Percentiles rank a stretch among this genome's conserved stretches.
Conservation (phyloP, 1,284 basidiomycete genomes). For the Kalmanozyma brasiliensis region DNA sequence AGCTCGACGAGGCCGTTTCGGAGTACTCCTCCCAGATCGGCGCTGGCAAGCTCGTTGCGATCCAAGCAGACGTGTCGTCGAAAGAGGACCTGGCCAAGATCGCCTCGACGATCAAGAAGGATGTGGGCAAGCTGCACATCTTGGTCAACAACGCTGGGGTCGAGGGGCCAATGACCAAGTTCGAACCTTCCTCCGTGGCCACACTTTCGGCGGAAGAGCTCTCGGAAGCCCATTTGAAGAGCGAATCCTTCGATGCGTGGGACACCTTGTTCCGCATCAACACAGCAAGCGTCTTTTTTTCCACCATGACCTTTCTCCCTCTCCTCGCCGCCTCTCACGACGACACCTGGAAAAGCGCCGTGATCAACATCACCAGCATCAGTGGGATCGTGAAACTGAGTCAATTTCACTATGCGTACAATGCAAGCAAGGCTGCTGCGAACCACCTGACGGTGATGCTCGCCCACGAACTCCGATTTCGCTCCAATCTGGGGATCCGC, state of each 20-base stretch:
- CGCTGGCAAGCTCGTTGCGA: slow-evolving; percentile 23
- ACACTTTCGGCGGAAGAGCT: slow-evolving; percentile 19
- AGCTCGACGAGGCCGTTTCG: slow-evolving; percentile 40
- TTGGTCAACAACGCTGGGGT: slow-evolving; percentile 62
- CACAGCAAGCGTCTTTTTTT: slow-evolving; percentile 49
- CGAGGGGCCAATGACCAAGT: slow-evolving; percentile 56
- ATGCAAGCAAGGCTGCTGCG: slow-evolving; percentile 57
- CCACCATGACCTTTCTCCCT: slow-evolving; percentile 59
- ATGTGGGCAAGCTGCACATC: slow-evolving; percentile 44
- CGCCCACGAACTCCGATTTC: slow-evolving; percentile 51
- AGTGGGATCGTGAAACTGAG: slow-evolving; percentile 44
- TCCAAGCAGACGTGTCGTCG: slow-evolving; percentile 47
- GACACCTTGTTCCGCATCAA: slow-evolving; percentile 47
- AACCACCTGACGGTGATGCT: slow-evolving; percentile 59
- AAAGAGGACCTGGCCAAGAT: slow-evolving; percentile 37
- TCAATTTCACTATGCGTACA: slow-evolving; percentile 60
- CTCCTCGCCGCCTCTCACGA: slow-evolving; percentile 35
- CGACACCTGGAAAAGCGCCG: slow-evolving; percentile 7
- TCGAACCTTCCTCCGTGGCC: slow-evolving; percentile 4
- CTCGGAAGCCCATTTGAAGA: slow-evolving; percentile 30
- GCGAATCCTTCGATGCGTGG: slow-evolving; percentile 48
- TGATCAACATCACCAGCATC: slow-evolving; percentile 59
- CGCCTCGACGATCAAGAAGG: slow-evolving; percentile 20
- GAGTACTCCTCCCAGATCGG: slow-evolving; percentile 10
- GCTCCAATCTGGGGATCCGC: slow-evolving; percentile 25